Evolutionary conservation across 441 rosid genomes (phyloP), one percentile per base, ranked within the genome.

Genomic region (Gossypium schwendimanii): DNA sequence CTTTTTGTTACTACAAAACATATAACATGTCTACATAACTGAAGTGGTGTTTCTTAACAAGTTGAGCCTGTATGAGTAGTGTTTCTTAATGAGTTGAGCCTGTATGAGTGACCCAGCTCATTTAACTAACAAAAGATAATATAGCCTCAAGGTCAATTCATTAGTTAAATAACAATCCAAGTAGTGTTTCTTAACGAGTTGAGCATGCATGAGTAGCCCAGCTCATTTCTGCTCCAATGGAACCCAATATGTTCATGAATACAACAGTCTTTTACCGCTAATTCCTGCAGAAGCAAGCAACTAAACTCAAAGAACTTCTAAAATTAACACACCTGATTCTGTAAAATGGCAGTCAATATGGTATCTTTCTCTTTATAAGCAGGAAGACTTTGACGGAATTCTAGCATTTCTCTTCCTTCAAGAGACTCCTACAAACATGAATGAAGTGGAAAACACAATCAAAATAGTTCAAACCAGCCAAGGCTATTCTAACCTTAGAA

Each of bases 281-380:
- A 14, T 54, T 45, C 6, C 23, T 33, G 70, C 6, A 53, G 61
- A 69, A 63, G 36, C 61, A 63, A 63, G 63, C 23, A 69, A 76
- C 26, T 53, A 72, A 33, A 70, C 28, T 20, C 11, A 41, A 76
- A 65, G 9, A 44, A 36, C 21, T 50, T 31, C 10, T 52, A 50
- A 67, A 28, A 33, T n/a, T 63, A 44, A 24, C 70, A 68, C 26
- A 94, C 98, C 98, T 94, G 97, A 79, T 90, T 85, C 69, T 84
- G 76, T 55, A 84, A 86, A 81, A 91, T 85, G 23, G 88, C 80
- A 28, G 79, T 49, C 85, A 87, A 71, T 83, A 94, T 67, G 17
- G 81, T 80, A 84, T 90, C 91, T 85, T 83, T 89, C 85, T 87
- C 92, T 76, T 82, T 88, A 65, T 83, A 90, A 70, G 95, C 94